phyloP scores from a whole-genome alignment of 2,329 filamentous ascomycete species.

The Beauveria caledonica region DNA sequence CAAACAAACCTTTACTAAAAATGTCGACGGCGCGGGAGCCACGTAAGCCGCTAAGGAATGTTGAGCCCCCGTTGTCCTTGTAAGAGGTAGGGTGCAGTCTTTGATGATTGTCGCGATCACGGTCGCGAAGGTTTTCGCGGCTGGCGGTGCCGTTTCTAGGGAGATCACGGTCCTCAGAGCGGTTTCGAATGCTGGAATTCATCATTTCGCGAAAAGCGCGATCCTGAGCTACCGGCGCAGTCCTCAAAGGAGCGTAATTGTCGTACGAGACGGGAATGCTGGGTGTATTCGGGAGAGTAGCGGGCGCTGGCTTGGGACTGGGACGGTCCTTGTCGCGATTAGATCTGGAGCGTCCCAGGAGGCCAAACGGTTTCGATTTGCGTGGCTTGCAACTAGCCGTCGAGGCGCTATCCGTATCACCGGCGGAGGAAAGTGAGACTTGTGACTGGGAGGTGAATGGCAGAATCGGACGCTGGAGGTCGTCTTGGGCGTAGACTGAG shows the following conservation, averaged over 20 bases:
- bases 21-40: slow-evolving; percentile 71
- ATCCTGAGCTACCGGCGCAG: slow-evolving; percentile 57
- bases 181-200: slow-evolving; percentile 55
- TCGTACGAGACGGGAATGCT: slow-evolving; percentile 23
- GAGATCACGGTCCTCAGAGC: slow-evolving; percentile 60
- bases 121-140: slow-evolving; percentile 38
- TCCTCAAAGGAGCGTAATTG: slow-evolving; percentile 38
- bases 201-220: slow-evolving; percentile 62
- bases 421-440: slow-evolving; percentile 41
- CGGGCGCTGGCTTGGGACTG: slow-evolving; percentile 29
- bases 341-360: slow-evolving; percentile 44
- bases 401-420: slow-evolving; percentile 35
- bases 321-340: slow-evolving; percentile 41
- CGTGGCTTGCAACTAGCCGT: slow-evolving; percentile 34
- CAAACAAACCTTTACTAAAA: slow-evolving; percentile 74
- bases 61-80: slow-evolving; percentile 53
- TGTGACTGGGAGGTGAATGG: slow-evolving; percentile 42
- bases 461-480: slow-evolving; percentile 15
- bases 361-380: slow-evolving; percentile 48
- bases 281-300: slow-evolving; percentile 16
- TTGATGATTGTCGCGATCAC: slow-evolving; percentile 25
- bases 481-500: slow-evolving; percentile 20
- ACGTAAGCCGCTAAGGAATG: slow-evolving; percentile 66
- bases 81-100: slow-evolving; percentile 46
- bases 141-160: slow-evolving; percentile 34